Base-by-base conservation (phyloP, 371 early-diverging fungal genomes). In the Sporodiniella umbellata region DNA sequence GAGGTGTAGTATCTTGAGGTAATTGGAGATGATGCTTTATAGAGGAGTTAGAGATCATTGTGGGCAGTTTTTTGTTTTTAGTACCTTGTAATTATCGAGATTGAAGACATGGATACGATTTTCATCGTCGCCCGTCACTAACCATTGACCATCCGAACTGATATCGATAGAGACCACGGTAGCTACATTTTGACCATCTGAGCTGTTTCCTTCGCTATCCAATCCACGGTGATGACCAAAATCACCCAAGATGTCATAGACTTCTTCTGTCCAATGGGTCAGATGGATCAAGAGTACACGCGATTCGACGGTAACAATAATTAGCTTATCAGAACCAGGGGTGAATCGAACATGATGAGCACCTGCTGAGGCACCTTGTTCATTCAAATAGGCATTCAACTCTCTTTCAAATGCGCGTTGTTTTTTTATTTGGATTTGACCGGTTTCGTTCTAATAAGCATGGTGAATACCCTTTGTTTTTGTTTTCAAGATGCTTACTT, bases 31-130 rank as follows among this genome's bases (percentile, higher is more conserved):
- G 87, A 58, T 77, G 81, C 83, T 80, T 58, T 17, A 53, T 12
- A 30, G 30, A 24, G 52, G 22, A 54, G 33, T 39, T 19, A 50
- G 17, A 28, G 15, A 42, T 31, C 31, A 31, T 31, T 31, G 31
- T 31, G 12, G 10, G 12, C 31, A 31, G 7, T 0, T 31, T 10
- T 8, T 31, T 31, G 31, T 31, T n/a, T n/a, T n/a, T n/a, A n/a
- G n/a, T 69, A 89, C 88, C 83, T 83, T 72, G 42, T 88, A 63
- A 28, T 79, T 77, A 53, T 90, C 89, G 42, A 94, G 55, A 45
- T 87, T 86, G 39, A 81, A 89, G n/a, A 94, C 78, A 54, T 84
- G 75, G 42, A 92, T 85, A 38, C 81, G 72, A 58, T 87, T 89
- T 8, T 72, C 64, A 51, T 86, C 70, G 62, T 93, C 95, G 4